Conservation (phyloP, 805 yeast genomes). For the Yamadazyma paraphyllophila region DNA sequence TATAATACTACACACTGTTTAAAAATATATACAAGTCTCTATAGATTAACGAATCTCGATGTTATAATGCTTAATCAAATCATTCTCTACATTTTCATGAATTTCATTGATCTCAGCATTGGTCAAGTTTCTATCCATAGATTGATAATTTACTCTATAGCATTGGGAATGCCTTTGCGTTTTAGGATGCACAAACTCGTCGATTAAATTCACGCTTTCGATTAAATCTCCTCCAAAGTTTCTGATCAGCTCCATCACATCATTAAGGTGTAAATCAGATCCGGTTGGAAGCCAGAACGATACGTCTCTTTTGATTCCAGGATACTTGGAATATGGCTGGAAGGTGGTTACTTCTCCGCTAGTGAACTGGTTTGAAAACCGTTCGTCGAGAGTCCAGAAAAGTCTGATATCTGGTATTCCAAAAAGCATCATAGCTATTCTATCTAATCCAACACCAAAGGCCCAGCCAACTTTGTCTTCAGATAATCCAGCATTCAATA, state of each 20-base stretch:
- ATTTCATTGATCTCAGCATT: constrained; percentile 77
- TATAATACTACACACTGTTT: no score
- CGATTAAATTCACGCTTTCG: constrained; percentile 78
- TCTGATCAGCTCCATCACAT: constrained; percentile 90
- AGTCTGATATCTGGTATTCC: constrained; percentile 94
- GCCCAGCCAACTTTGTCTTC: constrained; percentile 88
- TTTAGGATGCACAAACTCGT: constrained; percentile 83
- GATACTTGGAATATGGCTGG: constrained; percentile 87
- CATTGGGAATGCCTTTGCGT: constrained; percentile 75
- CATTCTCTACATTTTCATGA: constrained; percentile 62
- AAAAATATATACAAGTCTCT: not conserved
- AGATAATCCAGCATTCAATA: constrained; percentile 64
- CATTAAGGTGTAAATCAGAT: constrained; percentile 69
- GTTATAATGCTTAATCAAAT: constrained; percentile 49
- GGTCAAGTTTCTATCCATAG: constrained; percentile 91
- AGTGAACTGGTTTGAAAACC: constrained; percentile 72
- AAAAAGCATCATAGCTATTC: constrained; percentile 92
- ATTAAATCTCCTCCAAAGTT: constrained; percentile 82
- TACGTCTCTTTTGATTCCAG: constrained; percentile 81
- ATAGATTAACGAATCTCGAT: constrained; percentile 50
- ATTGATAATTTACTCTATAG: constrained; percentile 88
- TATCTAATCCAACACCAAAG: constrained; percentile 91
- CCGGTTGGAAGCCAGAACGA: constrained; percentile 81
- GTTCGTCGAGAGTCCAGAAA: constrained; percentile 83
- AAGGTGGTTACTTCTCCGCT: constrained; percentile 67